These are phyloP conservation scores for Stachybotrys chartarum DNA, from an alignment of 2,329 filamentous ascomycete genomes.

Conservation along the genomic window DNA sequence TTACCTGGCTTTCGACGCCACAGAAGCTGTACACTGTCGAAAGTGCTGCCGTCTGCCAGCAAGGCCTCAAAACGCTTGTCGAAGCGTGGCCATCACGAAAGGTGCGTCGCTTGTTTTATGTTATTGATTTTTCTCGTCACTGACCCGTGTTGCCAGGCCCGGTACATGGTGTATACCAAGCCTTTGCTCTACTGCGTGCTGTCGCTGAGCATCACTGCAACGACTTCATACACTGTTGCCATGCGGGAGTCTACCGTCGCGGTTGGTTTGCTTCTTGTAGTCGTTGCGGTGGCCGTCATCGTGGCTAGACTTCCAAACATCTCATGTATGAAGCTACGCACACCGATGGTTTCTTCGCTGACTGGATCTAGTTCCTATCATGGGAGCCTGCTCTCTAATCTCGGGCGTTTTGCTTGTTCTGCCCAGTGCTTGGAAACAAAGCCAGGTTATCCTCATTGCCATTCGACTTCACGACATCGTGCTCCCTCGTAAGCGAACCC, in stretches of 20 bases:
- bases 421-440: neutral
- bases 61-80: neutral
- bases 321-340: no score
- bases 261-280: neutral
- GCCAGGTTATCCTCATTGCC: neutral
- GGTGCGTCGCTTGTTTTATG: neutral
- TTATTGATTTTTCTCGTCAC: neutral
- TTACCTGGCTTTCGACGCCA: conserved; percentile 1
- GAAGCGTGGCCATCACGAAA: neutral
- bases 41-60: neutral
- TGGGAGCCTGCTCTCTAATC: neutral
- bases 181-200: neutral
- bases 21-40: neutral
- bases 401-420: neutral
- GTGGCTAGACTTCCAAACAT: neutral
- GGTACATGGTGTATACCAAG: neutral
- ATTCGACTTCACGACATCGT: neutral
- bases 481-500: neutral
- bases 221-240: neutral
- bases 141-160: neutral
- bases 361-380: neutral
- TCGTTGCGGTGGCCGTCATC: neutral
- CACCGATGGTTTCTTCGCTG: no score
- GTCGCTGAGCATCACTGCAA: neutral
- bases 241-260: no score